Base-by-base conservation (phyloP, 2,329 filamentous ascomycete genomes). In the Onygena corvina region DNA sequence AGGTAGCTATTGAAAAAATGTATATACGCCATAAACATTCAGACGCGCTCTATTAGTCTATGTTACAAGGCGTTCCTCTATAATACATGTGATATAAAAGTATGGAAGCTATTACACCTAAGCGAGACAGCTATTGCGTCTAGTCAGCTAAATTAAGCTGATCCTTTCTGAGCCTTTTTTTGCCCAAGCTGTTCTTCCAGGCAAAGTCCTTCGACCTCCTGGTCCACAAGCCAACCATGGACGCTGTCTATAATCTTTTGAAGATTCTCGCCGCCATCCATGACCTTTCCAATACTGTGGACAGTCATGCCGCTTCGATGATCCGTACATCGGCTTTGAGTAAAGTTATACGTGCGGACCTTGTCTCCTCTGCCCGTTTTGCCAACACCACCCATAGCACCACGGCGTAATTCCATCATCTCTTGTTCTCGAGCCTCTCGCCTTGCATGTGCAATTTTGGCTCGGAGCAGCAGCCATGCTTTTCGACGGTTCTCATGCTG, bases 351-450 rank as follows among this genome's bases (percentile, higher is more conserved):
- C 0, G 89, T 95, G 53, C 89, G 75, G 51, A 98, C 83, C 71
- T 98, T 98, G 70, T 96, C 88, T 42, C 86, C 86, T 35, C 92
- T 77, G 4, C 89, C 92, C 70, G 92, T 89, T 59, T 83, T 76
- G 5, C 74, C 83, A 50, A 88, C 81, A 57, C 81, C 78, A 30
- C 85, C 81, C 54, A 94, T 76, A 2, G 88, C 86, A 55, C 82
- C 86, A 62, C 88, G 78, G 49, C 89, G 75, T 66, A 96, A 64
- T 18, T 73, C 75, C 14, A 81, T 74, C 23, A 89, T 76, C 63
- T 90, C 81, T 58, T 87, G 86, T 65, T 98, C 90, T 27, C 87
- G 78, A 55, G 83, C 81, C 63, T 94, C 89, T 42, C 88, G 77
- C 50, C 84, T 76, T 59, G 77, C 75, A 66, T 92, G 84, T 1